Evolutionary conservation across 2,329 filamentous ascomycete species (phyloP), one percentile per base, ranked within the genome.

Genomic region (Rutstroemia sydowiana): DNA sequence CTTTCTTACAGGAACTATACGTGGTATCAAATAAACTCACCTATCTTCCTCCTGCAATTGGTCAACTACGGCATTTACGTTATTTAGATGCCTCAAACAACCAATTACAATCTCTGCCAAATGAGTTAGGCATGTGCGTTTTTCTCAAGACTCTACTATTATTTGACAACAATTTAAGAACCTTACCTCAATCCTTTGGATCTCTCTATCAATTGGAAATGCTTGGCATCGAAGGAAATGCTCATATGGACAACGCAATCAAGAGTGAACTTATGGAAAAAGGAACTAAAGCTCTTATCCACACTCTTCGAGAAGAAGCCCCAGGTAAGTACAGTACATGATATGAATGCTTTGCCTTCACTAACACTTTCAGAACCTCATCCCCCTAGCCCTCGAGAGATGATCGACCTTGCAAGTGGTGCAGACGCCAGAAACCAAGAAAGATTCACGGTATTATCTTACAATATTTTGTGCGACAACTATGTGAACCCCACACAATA

Each of bases 111-210:
- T 82, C 87, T 58, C 74, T 98, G 3, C 93, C 93, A 1, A 80
- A 87, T 20, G 92, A 98, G 72, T 82, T 98, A 55, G 93, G 93
- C 65, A 98, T 97, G 92, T 88, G 95, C 63, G 93, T 91, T 26
- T 93, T 91, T 61, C 75, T 98, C 51, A 90, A 88, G 70, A 84
- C 87, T 59, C 76, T 98, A 5, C 74, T 91, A 26, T 75, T 96
- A 2, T 96, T 95, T 68, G 90, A 95, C 72, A 98, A 98, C 69
- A 79, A 87, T 56, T 85, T 98, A 50, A 81, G 81, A 55, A 84
- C 81, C 20, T 75, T 98, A 23, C 93, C 93, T 1, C 85, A 78
- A 63, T 91, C 97, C 68, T 73, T 98, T 54, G 93, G 93, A 7
- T 93, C 89, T 28, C 75, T 98, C 16, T 92, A 91, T 69, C 82